Conservation (phyloP, 139 green algal species). For the Closterium sp. region DNA sequence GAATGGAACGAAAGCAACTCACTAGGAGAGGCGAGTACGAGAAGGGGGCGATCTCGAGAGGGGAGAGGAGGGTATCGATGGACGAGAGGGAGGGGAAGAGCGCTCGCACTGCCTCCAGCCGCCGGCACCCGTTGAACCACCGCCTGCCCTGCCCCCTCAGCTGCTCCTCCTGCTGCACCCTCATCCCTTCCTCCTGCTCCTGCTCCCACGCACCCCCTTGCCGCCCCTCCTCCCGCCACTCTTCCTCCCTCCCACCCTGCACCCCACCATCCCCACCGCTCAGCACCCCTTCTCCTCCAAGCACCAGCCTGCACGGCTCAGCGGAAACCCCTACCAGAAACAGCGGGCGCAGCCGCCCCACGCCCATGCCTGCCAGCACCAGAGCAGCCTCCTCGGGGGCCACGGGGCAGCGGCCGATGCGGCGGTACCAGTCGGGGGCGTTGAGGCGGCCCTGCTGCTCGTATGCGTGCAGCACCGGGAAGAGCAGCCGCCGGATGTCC, state of each 20-base stretch:
- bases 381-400: constrained; percentile 31
- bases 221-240: no score
- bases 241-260: no score
- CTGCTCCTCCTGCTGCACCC: not conserved
- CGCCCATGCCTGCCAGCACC: constrained; percentile 29
- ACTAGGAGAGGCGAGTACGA: not conserved
- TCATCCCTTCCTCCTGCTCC: not conserved
- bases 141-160: not conserved
- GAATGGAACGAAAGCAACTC: no score
- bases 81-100: not conserved
- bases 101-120: not conserved
- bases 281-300: not conserved
- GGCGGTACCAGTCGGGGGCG: constrained; percentile 7
- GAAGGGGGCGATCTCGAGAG: not conserved
- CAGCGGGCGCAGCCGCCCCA: not conserved
- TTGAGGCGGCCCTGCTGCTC: not conserved
- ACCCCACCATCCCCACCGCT: not conserved
- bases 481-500: not conserved
- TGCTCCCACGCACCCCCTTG: no score
- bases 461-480: not conserved
- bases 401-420: constrained; percentile 25
- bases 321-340: not conserved
- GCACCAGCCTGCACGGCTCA: not conserved
- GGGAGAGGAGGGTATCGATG: not conserved
- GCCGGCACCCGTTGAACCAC: not conserved